A percentile compares a stretch with the other conserved stretches of the same genome.
Conservation (phyloP, 306 rosid species). For the Rubus parviflorus region DNA sequence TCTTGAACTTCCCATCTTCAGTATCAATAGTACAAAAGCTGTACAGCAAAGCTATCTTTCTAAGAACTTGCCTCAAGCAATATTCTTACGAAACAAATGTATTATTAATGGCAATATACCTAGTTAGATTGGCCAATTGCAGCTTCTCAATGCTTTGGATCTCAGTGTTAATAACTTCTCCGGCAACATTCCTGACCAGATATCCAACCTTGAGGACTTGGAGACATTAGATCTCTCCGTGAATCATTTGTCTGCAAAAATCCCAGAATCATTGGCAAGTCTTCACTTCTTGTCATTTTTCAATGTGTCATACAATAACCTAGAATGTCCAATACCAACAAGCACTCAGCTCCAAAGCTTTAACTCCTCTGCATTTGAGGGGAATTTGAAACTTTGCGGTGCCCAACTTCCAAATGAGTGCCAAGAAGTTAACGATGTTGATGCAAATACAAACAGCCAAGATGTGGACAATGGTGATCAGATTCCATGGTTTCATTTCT, state of each 20-base stretch:
- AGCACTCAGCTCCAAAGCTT: background rate
- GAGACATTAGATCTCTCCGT: background rate
- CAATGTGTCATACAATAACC: background rate
- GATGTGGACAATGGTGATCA: background rate
- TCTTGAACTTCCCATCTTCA: too few species aligned
- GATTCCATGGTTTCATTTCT: background rate
- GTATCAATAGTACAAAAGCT: too few species aligned
- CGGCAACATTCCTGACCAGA: background rate
- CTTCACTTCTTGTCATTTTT: background rate
- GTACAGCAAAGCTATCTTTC: too few species aligned
- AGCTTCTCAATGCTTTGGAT: background rate
- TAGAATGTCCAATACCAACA: background rate
- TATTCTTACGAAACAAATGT: too few species aligned
- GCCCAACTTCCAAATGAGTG: background rate
- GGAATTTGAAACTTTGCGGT: background rate
- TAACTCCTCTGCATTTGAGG: background rate
- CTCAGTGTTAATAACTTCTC: background rate
- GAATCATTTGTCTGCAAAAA: background rate
- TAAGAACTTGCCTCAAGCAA: background rate
- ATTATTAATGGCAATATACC: background rate
- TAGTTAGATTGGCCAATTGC: background rate
- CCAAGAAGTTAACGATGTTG: background rate
- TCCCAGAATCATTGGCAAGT: background rate
- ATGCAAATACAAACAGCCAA: background rate
- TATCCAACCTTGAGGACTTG: background rate